These are phyloP conservation scores for Pyrenula aspistea DNA, from an alignment of 495 filamentous ascomycete species.

Conservation along the genomic window DNA sequence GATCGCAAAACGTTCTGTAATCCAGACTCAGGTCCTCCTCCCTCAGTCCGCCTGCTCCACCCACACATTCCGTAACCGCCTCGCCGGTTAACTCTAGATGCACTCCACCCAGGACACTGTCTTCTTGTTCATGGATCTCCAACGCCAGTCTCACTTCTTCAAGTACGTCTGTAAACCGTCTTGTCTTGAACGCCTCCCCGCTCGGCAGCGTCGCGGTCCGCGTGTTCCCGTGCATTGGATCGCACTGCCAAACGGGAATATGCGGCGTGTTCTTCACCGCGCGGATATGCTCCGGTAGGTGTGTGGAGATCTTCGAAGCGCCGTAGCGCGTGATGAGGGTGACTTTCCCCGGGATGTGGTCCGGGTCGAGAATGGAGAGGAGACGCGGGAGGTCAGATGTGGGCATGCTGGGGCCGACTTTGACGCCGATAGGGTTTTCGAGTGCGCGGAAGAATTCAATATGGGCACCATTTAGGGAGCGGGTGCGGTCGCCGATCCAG, in stretches of 20 bases:
- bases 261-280: constrained; percentile 66
- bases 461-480: constrained; percentile 83
- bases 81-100: constrained; percentile 94
- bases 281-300: constrained; percentile 73
- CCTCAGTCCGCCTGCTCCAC: constrained; percentile 74
- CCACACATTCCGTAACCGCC: constrained; percentile 90
- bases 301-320: constrained; percentile 51
- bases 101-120: constrained; percentile 81
- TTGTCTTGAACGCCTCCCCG: constrained; percentile 64
- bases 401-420: constrained; percentile 79
- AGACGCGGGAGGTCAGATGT: constrained; percentile 59
- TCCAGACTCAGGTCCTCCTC: constrained; percentile 79
- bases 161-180: constrained; percentile 76
- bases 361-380: constrained; percentile 75
- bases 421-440: constrained; percentile 90
- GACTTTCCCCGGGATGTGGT: constrained; percentile 73
- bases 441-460: constrained; percentile 96
- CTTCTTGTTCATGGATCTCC: constrained; percentile 68
- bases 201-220: constrained; percentile 29
- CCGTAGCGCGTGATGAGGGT: constrained; percentile 95
- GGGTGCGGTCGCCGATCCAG: constrained; percentile 95
- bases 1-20: constrained; percentile 94
- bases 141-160: constrained; percentile 70
- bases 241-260: constrained; percentile 90
- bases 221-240: constrained; percentile 88